phyloP scores from a whole-genome alignment of 116 monocot species.

The Papilionanthe hybrid region DNA sequence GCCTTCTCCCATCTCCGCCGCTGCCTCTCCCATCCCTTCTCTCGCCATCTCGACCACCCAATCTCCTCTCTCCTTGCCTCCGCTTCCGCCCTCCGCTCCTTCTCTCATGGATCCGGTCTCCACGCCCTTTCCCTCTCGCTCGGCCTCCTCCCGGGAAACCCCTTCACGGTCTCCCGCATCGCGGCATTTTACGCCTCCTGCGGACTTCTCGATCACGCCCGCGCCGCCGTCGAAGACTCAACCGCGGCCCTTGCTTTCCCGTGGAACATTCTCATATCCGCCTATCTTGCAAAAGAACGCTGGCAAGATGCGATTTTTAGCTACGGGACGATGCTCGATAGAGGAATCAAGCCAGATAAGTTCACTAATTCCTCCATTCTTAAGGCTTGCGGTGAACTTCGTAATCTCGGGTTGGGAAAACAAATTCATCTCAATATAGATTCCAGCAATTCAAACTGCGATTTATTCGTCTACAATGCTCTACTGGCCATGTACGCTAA shows the following conservation, averaged over 20 bases:
- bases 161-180: conserved; percentile 11
- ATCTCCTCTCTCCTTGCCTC: conserved; percentile 35
- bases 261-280: conserved; percentile 46
- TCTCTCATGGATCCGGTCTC: conserved; percentile 26
- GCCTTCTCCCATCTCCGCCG: conserved; percentile 26
- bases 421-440: conserved; percentile 10
- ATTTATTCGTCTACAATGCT: conserved; percentile 21
- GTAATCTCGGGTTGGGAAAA: conserved; percentile 8
- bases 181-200: conserved; percentile 11
- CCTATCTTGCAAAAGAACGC: conserved; percentile 16
- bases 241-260: conserved; percentile 1
- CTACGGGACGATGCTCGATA: conserved; percentile 4
- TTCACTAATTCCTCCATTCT: conserved; percentile 33
- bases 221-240: conserved; percentile 11
- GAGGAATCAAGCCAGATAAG: conserved; percentile 17
- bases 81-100: conserved; percentile 11
- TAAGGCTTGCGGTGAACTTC: conserved; percentile 16
- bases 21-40: conserved; percentile 4
- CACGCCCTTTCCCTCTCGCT: conserved; percentile 21
- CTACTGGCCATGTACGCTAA: conserved; percentile 34
- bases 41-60: conserved; percentile 14
- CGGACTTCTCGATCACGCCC: conserved; percentile 23
- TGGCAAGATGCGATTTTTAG: conserved; percentile 9
- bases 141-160: neutral
- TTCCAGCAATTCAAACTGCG: neutral